These are phyloP conservation scores for Blastobotrys persicus DNA, from an alignment of 1,139 yeast species.

Conservation along the genomic window DNA sequence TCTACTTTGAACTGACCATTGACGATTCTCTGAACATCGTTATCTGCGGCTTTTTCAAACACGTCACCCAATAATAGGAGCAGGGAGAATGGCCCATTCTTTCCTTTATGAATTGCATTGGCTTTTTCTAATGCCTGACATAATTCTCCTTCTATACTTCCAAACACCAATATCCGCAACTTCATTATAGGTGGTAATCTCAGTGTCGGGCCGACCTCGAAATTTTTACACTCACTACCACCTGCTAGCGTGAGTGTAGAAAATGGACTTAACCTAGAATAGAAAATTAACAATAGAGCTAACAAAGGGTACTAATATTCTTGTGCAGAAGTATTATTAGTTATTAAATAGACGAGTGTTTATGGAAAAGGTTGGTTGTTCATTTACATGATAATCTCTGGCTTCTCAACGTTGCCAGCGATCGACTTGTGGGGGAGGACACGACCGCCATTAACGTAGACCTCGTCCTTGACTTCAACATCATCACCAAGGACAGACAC, in stretches of 20 bases:
- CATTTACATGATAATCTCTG: conserved; percentile 90
- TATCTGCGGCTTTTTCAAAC: conserved; percentile 8
- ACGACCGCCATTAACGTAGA: conserved; percentile 98
- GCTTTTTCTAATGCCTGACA: conserved; percentile 22
- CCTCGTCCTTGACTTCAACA: conserved; percentile 96
- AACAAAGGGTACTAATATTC: neutral
- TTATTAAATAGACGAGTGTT: neutral
- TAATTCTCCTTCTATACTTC: conserved; percentile 20
- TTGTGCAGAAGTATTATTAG: conserved; percentile 5
- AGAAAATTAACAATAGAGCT: neutral
- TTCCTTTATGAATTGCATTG: conserved; percentile 23
- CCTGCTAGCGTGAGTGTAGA: too few species aligned
- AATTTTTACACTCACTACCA: too few species aligned
- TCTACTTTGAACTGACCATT: conserved; percentile 13
- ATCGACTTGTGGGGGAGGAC: conserved; percentile 98
- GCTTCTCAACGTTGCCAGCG: conserved; percentile 94
- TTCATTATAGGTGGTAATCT: neutral
- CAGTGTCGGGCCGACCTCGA: neutral
- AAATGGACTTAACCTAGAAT: too few species aligned
- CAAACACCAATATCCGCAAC: conserved; percentile 23
- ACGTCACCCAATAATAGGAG: conserved; percentile 24
- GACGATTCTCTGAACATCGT: conserved; percentile 6
- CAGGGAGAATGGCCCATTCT: conserved; percentile 30
- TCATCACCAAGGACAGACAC: conserved; percentile 98
- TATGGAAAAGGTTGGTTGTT: neutral